Evolutionary conservation across 2,329 filamentous ascomycete species (phyloP).

Genomic region (Botrytis cinerea): DNA sequence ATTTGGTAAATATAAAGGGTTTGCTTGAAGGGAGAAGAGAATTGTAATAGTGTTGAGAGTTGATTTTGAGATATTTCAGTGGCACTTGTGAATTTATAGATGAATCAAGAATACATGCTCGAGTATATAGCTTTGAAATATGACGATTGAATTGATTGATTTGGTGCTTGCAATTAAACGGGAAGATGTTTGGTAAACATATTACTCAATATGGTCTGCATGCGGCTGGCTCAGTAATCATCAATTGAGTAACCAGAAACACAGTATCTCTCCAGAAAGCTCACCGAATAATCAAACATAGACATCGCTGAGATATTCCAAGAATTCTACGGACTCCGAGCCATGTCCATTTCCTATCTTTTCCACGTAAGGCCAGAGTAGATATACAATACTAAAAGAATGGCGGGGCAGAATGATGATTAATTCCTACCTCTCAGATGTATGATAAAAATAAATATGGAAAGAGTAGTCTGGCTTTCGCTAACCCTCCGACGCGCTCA

Average conservation of each 20-base stretch:
- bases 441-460: too few relatives aligned
- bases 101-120: constrained; percentile 46
- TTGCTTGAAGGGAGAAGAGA: background rate
- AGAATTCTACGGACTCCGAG: background rate
- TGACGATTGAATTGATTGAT: background rate
- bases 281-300: background rate
- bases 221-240: background rate
- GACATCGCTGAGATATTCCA: background rate
- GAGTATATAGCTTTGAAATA: constrained; percentile 27
- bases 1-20: background rate
- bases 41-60: background rate
- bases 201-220: background rate
- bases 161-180: background rate
- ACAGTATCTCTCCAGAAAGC: background rate
- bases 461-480: too few relatives aligned
- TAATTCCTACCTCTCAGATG: background rate
- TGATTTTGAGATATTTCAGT: constrained; percentile 36
- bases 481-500: too few relatives aligned
- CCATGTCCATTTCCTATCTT: background rate
- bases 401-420: background rate
- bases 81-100: constrained; percentile 58
- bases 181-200: constrained; percentile 1
- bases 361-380: background rate
- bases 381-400: background rate
- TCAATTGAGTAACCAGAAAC: background rate